phyloP scores from a whole-genome alignment of 1,284 basidiomycete species.

The Pyrrhoderma lamaoense region DNA sequence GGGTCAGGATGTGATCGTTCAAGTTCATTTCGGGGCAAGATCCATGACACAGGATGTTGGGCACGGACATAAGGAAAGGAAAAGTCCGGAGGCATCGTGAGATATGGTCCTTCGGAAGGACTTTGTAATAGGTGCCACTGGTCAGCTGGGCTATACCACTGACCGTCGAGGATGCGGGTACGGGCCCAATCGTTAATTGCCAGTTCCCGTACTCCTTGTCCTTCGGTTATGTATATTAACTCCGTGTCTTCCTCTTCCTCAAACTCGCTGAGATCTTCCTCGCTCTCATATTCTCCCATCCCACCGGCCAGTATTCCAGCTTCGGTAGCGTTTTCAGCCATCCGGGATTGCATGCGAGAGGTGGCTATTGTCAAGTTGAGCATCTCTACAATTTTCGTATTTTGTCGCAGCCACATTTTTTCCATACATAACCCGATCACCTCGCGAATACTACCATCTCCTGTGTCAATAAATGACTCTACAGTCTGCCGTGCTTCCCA shows the following conservation, averaged over 20 bases:
- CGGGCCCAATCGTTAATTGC: slow-evolving; percentile 69
- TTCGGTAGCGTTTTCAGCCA: slow-evolving; percentile 21
- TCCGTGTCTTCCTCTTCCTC: slow-evolving; percentile 43
- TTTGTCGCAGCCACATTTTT: slow-evolving; percentile 57
- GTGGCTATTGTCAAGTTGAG: slow-evolving; percentile 61
- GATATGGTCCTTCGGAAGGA: slow-evolving; percentile 5
- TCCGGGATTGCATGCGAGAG: slow-evolving; percentile 35
- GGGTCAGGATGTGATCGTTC: slow-evolving; percentile 40
- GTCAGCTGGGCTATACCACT: slow-evolving; percentile 67
- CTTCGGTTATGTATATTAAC: slow-evolving; percentile 49
- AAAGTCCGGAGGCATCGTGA: neutral
- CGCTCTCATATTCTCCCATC: slow-evolving; percentile 15
- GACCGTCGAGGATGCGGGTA: slow-evolving; percentile 59
- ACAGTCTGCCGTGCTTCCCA: slow-evolving; percentile 60
- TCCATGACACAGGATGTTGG: slow-evolving; percentile 63
- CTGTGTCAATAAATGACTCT: slow-evolving; percentile 61
- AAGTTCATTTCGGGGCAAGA: slow-evolving; percentile 26
- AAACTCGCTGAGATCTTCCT: slow-evolving; percentile 18
- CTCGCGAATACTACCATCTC: slow-evolving; percentile 58
- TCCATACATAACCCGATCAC: slow-evolving; percentile 56
- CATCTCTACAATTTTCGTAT: slow-evolving; percentile 59
- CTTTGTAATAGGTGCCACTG: slow-evolving; percentile 38
- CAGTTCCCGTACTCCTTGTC: slow-evolving; percentile 50
- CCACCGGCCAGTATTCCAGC: slow-evolving; percentile 21
- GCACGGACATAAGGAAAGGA: slow-evolving; percentile 39